Base-by-base conservation (phyloP, 2,329 filamentous ascomycete species). In the Venturia aucupariae region DNA sequence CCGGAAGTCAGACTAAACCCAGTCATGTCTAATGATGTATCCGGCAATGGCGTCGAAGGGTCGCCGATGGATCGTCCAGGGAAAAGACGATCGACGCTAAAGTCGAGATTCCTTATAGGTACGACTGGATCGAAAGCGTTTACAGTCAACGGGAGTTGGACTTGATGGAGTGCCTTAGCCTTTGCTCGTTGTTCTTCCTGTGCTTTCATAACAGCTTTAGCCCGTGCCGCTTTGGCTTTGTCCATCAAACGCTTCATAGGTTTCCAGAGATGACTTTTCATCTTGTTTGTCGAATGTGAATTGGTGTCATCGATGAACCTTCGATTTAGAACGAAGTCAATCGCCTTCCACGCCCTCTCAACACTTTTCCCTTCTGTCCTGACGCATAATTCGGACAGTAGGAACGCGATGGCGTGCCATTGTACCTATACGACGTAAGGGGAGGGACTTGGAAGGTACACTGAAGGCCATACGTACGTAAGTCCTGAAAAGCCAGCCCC, bases 401-500 rank as follows among this genome's bases (percentile, higher is more conserved):
- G 78, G 69, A 85, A 86, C 0, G 84, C 84, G 44, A 87, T 77
- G 2, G 84, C 82, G 69, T 86, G 84, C 85, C 85, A 88, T 69
- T 87, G n/a, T n/a, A n/a, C n/a, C n/a, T n/a, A n/a, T n/a, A n/a
- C n/a, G n/a, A n/a, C n/a, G n/a, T n/a, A n/a, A n/a, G n/a, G n/a
- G n/a, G n/a, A n/a, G n/a, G n/a, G n/a, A n/a, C n/a, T n/a, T n/a
- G n/a, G n/a, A n/a, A n/a, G n/a, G n/a, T n/a, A n/a, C n/a, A 35
- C 32, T 35, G 32, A 35, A 35, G 10, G 32, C n/a, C n/a, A n/a
- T 35, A 35, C 32, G 86, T 68, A 85, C 81, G 65, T 87, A 85
- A 1, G 84, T 86, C 27, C 79, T 77, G 75, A 86, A 86, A 0
- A 87, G 76, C 86, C 86, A 88, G 46, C 81, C 79, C 85, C 85